Evolutionary conservation across 1,284 basidiomycete species (phyloP), one percentile per base, ranked within the genome.

Genomic region (Tilletia setariae): DNA sequence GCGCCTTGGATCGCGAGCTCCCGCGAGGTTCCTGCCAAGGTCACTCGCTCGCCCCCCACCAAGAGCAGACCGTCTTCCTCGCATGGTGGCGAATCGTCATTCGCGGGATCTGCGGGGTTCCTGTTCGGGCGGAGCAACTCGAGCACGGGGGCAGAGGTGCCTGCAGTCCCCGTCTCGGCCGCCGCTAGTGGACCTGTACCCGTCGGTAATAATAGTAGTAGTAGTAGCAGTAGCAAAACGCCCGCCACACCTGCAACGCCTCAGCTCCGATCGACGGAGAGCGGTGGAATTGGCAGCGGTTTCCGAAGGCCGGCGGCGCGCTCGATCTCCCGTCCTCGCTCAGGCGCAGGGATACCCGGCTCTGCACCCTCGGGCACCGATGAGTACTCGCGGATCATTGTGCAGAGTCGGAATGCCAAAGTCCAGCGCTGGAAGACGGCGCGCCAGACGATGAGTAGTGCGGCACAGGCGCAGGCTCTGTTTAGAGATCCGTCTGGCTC

Each of bases 301-400:
- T 4, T 4, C 6, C 35, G 35, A 16, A 19, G 46, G 19, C 46
- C 46, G 19, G 16, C 46, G 6, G 21, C 21, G 46, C 46, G 4
- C 46, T 49, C 46, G 11, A 40, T 11, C 35, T 40, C 35, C 6
- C 35, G 35, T 11, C 35, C 35, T 6, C 35, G 35, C 35, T 40
- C 35, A 4, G 35, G 35, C 35, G 35, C 35, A 40, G 35, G 35
- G 6, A 11, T 11, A 40, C 35, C 35, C 11, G 11, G 4, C 59
- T n/a, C n/a, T n/a, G 64, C 23, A 25, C 63, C 63, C 35, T 77
- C 79, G 1, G 77, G 83, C 19, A 84, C 84, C 0, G 85, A 86
- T 73, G 86, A 86, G 46, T 85, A 86, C 68, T 86, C 86, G 0
- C 84, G 84, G 68, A 85, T 86, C 82, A 86, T 87, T 72, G 82